Conservation (phyloP, 2,329 filamentous ascomycete genomes). For the Fusarium azukiicola region DNA sequence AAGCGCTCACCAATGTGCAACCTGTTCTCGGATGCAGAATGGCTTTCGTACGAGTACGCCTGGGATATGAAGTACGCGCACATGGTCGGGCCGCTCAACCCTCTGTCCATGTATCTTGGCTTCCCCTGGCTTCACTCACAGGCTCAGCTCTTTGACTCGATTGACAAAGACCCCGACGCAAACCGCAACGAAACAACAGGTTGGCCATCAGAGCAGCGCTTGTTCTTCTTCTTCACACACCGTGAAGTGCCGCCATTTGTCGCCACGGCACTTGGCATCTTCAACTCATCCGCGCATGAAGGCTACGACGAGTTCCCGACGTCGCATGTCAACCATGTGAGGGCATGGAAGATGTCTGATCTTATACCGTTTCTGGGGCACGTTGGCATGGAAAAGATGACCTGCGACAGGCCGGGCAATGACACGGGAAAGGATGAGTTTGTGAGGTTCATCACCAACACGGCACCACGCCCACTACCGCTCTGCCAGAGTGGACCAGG, state of each 20-base stretch:
- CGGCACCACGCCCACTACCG: conserved; percentile 47
- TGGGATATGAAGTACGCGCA: conserved; percentile 54
- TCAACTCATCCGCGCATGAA: conserved; percentile 47
- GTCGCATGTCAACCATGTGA: conserved; percentile 46
- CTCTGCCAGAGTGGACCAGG: conserved; percentile 47
- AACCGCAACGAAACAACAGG: conserved; percentile 25
- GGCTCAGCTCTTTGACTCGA: conserved; percentile 37
- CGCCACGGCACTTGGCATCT: conserved; percentile 49
- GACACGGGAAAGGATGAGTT: conserved; percentile 39
- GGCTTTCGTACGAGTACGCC: conserved; percentile 51
- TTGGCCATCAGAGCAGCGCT: conserved; percentile 44
- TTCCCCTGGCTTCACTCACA: conserved; percentile 49
- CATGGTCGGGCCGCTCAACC: conserved; percentile 50
- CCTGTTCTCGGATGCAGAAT: conserved; percentile 48
- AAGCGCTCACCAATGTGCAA: conserved; percentile 42
- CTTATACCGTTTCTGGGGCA: conserved; percentile 49
- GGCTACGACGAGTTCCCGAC: conserved; percentile 50
- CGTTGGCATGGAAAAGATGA: conserved; percentile 54
- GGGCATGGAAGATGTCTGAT: conserved; percentile 53
- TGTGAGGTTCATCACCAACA: conserved; percentile 51
- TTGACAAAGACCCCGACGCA: conserved; percentile 24
- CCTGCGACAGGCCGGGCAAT: conserved; percentile 31
- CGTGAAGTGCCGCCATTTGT: conserved; percentile 51
- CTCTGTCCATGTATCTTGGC: conserved; percentile 47
- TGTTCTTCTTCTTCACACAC: conserved; percentile 51